Base-by-base conservation (phyloP, 2,329 filamentous ascomycete species). In the Talaromyces sp. region DNA sequence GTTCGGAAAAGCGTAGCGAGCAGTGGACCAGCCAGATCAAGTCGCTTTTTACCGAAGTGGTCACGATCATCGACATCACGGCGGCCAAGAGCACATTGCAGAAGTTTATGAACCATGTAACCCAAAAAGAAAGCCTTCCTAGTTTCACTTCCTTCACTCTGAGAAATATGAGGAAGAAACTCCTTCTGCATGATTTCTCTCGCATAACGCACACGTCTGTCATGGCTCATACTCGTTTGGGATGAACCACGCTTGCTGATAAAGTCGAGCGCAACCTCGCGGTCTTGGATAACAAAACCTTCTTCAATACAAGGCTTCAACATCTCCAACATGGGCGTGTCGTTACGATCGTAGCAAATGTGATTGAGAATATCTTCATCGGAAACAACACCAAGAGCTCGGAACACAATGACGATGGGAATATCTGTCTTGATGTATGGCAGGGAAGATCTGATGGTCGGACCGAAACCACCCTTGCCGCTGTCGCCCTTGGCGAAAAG, bases 351-450 rank as follows among this genome's bases (percentile, higher is more conserved):
- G 78, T 96, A 97, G 79, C 93, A 97, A 70, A 99, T 97, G 75
- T 97, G 93, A 75, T 97, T 97, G 56, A 99, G 84, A 69, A 99
- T 99, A 75, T 99, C 95, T 76, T 98, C 93, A 73, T 99, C 95
- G 9, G 94, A 97, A 5, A 99, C 94, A 39, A 99, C 90, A 71
- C 95, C 95, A 14, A 99, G 84, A 3, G 95, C 96, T 73, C 95
- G 89, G 83, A 99, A 99, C 64, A 98, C 93, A 69, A 98, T 91
- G 66, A 90, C 94, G 68, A 99, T 93, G 0, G 95, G 95, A 58
- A 99, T 89, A 73, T 98, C 94, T 3, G 88, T 85, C 81, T 96
- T 97, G 80, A 98, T 91, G 74, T 97, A 98, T 4, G 95, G 96
- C 41, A 99, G 83, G 3, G 92, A 95, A 22, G 91, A 92, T 76